These are phyloP conservation scores for Coemansia sp. DNA, from an alignment of 192 early-diverging fungal genomes.

Conservation along the genomic window DNA sequence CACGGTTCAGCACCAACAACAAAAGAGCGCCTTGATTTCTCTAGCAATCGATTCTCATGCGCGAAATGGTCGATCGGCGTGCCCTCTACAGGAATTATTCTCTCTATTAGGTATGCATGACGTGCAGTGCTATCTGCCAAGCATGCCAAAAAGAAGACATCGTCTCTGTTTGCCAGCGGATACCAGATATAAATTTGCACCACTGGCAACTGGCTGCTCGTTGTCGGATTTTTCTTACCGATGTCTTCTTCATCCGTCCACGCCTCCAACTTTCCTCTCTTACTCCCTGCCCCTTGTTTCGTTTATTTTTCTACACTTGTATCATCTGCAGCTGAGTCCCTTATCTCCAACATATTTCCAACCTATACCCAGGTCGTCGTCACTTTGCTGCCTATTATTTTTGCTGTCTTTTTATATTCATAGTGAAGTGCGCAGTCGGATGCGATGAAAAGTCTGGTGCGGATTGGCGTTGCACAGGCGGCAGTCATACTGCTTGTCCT, in stretches of 20 bases:
- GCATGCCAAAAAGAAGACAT: conserved; percentile 1
- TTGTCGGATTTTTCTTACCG: too few species aligned
- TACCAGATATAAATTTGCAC: conserved; percentile 1
- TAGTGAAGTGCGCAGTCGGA: not conserved
- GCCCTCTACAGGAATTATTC: not conserved
- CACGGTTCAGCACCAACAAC: not conserved
- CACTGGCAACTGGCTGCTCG: not conserved
- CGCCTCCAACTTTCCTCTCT: too few species aligned
- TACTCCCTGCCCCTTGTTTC: too few species aligned
- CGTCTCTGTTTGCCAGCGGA: too few species aligned
- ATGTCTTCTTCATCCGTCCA: too few species aligned
- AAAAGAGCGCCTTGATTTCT: not conserved
- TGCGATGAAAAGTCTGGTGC: not conserved
- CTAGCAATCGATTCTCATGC: not conserved
- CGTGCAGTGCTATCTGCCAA: conserved; percentile 5
- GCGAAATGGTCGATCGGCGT: conserved; percentile 9
- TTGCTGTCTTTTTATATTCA: not conserved
- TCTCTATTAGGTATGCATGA: conserved; percentile 4
- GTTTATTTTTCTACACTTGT: not conserved
- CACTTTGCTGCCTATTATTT: not conserved
- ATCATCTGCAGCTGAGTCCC: not conserved
- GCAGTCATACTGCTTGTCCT: conserved; percentile 5
- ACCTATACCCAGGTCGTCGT: not conserved
- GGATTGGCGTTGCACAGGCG: conserved; percentile 3
- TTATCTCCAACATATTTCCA: not conserved